Evolutionary conservation across 805 yeast genomes (phyloP).

Genomic region (Danielia oregonensis): DNA sequence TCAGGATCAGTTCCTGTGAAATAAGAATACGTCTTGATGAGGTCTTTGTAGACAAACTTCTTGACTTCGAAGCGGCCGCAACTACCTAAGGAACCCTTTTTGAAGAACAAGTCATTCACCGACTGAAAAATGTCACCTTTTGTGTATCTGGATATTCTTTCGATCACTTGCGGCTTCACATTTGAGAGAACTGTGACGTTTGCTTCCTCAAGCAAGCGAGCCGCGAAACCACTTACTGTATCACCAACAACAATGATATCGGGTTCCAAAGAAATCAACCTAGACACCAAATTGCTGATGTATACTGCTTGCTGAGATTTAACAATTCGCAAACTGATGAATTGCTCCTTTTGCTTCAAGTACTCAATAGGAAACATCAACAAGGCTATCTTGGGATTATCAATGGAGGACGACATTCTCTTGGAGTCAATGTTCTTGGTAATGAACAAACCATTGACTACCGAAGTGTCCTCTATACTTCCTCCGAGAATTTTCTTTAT

Average conservation of each 20-base stretch:
- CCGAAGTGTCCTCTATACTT: constrained; percentile 50
- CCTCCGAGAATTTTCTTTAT: constrained; percentile 85
- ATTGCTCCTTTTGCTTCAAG: constrained; percentile 68
- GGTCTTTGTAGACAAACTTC: constrained; percentile 53
- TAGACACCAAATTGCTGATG: constrained; percentile 71
- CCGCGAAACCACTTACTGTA: constrained; percentile 78
- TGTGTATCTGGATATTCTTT: constrained; percentile 72
- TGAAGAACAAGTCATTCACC: constrained; percentile 76
- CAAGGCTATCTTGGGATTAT: constrained; percentile 71
- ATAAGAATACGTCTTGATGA: constrained; percentile 69
- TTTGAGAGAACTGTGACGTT: constrained; percentile 79
- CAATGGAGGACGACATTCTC: constrained; percentile 63
- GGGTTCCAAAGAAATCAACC: constrained; percentile 75
- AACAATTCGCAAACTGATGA: constrained; percentile 78
- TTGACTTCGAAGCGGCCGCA: constrained; percentile 72
- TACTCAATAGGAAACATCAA: constrained; percentile 90
- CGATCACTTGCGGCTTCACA: constrained; percentile 77
- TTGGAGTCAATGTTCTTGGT: constrained; percentile 80
- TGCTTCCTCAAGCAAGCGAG: constrained; percentile 64
- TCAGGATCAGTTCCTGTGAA: constrained; percentile 72
- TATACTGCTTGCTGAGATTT: constrained; percentile 86
- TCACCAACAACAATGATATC: constrained; percentile 75
- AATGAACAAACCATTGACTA: constrained; percentile 77
- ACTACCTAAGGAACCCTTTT: constrained; percentile 56
- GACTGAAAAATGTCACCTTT: constrained; percentile 83